A percentile compares a stretch with the other conserved stretches of the same genome.
These are phyloP conservation scores for Agrocybe praecox DNA, from an alignment of 768 basidiomycete species.

Conservation along the genomic window DNA sequence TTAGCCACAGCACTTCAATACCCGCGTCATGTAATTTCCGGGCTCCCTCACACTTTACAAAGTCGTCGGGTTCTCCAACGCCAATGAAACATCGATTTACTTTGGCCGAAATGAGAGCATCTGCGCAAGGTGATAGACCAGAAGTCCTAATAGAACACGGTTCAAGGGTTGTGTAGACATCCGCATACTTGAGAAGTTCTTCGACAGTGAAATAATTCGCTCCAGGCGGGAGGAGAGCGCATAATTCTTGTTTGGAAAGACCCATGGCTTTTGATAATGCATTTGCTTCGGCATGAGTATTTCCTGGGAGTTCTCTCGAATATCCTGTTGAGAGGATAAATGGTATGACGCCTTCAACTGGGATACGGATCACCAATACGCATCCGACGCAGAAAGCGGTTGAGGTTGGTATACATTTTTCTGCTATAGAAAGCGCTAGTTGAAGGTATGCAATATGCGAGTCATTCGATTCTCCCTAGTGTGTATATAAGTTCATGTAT, in stretches of 20 bases:
- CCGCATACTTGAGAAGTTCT: conserved; percentile 58
- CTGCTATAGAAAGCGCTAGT: conserved; percentile 71
- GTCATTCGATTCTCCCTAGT: conserved; percentile 9
- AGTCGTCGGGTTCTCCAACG: conserved; percentile 90
- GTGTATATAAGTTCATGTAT: neutral
- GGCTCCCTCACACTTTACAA: conserved; percentile 91
- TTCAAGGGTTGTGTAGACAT: conserved; percentile 95
- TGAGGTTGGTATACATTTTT: conserved; percentile 65
- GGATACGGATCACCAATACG: conserved; percentile 57
- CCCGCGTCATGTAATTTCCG: conserved; percentile 69
- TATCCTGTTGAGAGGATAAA: conserved; percentile 77
- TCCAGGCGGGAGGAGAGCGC: conserved; percentile 42
- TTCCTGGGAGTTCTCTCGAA: conserved; percentile 90
- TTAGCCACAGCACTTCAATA: conserved; percentile 74
- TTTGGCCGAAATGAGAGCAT: conserved; percentile 73
- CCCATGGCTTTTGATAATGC: conserved; percentile 72
- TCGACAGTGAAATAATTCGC: conserved; percentile 34
- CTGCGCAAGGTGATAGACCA: conserved; percentile 83
- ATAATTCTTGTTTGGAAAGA: conserved; percentile 47
- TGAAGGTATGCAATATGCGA: conserved; percentile 48
- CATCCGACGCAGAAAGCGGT: conserved; percentile 95
- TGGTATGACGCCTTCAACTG: conserved; percentile 36
- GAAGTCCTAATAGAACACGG: conserved; percentile 92
- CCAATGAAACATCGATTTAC: conserved; percentile 85
- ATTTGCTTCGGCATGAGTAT: conserved; percentile 97